Percentiles rank a stretch among this genome's conserved stretches.
phyloP scores from a whole-genome alignment of 2,329 filamentous ascomycete species.

The Hypoxylon sp. region DNA sequence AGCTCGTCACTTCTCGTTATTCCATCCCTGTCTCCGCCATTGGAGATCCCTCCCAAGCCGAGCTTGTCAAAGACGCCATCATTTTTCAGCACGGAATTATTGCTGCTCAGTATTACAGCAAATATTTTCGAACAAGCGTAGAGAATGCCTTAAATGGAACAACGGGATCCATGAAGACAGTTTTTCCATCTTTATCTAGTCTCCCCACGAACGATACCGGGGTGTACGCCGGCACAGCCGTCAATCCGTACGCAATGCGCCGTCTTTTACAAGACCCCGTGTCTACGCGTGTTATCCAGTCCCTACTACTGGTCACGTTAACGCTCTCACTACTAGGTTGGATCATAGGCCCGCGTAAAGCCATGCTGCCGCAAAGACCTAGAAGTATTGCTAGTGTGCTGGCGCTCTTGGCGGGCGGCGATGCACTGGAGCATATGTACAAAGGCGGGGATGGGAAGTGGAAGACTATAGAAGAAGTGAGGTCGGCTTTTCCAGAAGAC shows the following conservation, averaged over 20 bases:
- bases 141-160: no score
- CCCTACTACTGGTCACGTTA: constrained; percentile 18
- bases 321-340: constrained; percentile 31
- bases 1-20: no score
- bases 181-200: no score
- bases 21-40: no score
- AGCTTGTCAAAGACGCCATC: no score
- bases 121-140: no score
- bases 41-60: no score
- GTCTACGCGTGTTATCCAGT: constrained; percentile 21
- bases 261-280: background rate
- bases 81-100: no score
- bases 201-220: no score
- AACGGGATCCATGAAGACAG: no score
- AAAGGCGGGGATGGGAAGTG: background rate
- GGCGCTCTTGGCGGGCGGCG: constrained; percentile 37
- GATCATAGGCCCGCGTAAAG: constrained; percentile 20
- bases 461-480: constrained; percentile 11
- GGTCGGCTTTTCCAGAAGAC: background rate
- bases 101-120: no score
- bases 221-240: background rate
- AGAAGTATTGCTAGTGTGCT: constrained; percentile 34
- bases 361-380: constrained; percentile 34
- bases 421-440: constrained; percentile 28
- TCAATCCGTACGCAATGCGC: background rate